Evolutionary conservation across 805 yeast species (phyloP), one percentile per base, ranked within the genome.

Genomic region (Lachancea lanzarotensis): DNA sequence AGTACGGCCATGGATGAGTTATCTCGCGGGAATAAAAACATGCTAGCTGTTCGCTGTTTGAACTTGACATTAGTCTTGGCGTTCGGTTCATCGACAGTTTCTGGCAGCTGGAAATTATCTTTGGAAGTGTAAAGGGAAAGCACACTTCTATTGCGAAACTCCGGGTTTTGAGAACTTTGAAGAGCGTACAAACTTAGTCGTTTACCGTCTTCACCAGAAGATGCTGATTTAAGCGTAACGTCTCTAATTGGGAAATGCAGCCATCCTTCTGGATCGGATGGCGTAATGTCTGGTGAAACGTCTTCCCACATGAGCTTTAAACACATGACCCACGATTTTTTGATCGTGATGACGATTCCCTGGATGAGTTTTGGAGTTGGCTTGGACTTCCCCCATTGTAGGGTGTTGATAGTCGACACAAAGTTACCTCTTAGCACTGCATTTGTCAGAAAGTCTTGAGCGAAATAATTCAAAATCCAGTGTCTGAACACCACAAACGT

Each of bases 401-500:
- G 25, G 37, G 44, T 17, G 35, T 76, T 72, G 33, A 79, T 51
- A 13, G 71, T 69, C 12, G 62, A 50, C 2, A 72, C 62, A 45
- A 79, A 73, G 19, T 62, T 53, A 18, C 54, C 51, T 44, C 89
- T 67, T 29, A 83, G 63, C 43, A 73, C 69, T 17, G 66, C 53
- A 39, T 76, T 71, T 13, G 75, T 64, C 20, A 82, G 68, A 60
- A 90, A 93, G 63, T 93, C 98, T 59, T 86, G 91, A 35, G 79
- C 73, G 56, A 88, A 93, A 62, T 86, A 90, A 63, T 90, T 91
- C 47, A 86, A 65, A 16, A 91, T 62, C 95, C 98, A 91, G 67
- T 87, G 95, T 56, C 97, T 76, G 35, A 93, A 54, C 25, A 84
- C 81, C 22, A 87, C 96, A 68, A 90, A 91, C 0, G 95, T 82